A percentile compares a stretch with the other conserved stretches of the same genome.
phyloP scores from a whole-genome alignment of 805 yeast species.

The Pichia deserticola region DNA sequence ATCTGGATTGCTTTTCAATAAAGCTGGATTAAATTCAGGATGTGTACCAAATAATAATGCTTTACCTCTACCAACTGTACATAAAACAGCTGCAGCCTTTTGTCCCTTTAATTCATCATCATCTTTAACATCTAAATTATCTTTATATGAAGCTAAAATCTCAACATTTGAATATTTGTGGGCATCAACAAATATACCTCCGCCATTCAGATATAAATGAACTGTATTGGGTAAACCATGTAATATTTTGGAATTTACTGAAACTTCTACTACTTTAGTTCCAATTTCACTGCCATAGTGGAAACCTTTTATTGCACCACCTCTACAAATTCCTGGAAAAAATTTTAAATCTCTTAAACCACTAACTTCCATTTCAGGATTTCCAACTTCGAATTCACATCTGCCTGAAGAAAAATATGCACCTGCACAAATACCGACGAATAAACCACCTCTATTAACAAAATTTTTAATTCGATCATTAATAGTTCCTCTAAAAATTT shows the following conservation, averaged over 20 bases:
- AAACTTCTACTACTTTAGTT: constrained; percentile 50
- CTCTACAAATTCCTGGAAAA: constrained; percentile 78
- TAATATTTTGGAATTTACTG: constrained; percentile 30
- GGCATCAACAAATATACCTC: constrained; percentile 78
- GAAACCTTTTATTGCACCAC: constrained; percentile 78
- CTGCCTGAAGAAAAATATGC: constrained; percentile 73
- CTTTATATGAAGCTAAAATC: constrained; percentile 63
- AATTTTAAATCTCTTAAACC: constrained; percentile 80
- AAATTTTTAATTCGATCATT: constrained; percentile 53
- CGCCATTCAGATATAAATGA: constrained; percentile 74
- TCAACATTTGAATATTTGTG: constrained; percentile 52
- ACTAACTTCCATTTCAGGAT: constrained; percentile 63
- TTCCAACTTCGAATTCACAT: constrained; percentile 80
- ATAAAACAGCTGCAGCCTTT: constrained; percentile 66
- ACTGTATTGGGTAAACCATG: constrained; percentile 23
- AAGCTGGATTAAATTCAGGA: constrained; percentile 70
- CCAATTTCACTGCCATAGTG: constrained; percentile 72
- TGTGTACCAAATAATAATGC: constrained; percentile 81
- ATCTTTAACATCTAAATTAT: constrained; percentile 43
- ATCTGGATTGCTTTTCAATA: constrained; percentile 30
- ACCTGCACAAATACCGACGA: constrained; percentile 91
- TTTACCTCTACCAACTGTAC: constrained; percentile 64
- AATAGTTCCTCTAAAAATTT: constrained; percentile 62
- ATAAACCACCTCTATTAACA: constrained; percentile 74
- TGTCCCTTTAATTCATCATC: constrained; percentile 13